phyloP scores from a whole-genome alignment of 768 basidiomycete species.

The Stropharia rugosoannulata region DNA sequence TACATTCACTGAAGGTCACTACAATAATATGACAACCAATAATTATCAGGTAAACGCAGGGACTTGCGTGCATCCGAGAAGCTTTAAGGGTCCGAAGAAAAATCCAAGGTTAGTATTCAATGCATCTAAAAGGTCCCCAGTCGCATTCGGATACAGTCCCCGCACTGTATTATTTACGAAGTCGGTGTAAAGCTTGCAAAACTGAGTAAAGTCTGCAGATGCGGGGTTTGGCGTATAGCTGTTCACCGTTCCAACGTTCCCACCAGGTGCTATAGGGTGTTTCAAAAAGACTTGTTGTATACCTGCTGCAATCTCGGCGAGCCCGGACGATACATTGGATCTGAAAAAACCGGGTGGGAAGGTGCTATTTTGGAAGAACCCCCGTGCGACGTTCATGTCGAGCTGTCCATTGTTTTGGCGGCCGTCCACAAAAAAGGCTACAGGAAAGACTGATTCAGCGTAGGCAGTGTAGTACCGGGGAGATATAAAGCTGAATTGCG shows the following conservation, averaged over 20 bases:
- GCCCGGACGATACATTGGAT: background rate
- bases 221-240: constrained; percentile 17
- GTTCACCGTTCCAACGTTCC: constrained; percentile 14
- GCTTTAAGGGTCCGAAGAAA: constrained; percentile 8
- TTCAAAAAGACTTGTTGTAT: constrained; percentile 6
- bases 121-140: constrained; percentile 13
- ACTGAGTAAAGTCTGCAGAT: constrained; percentile 15
- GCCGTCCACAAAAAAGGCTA: constrained; percentile 22
- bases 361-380: constrained; percentile 19
- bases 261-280: constrained; percentile 18
- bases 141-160: constrained; percentile 19
- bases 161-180: constrained; percentile 20
- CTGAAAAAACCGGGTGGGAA: constrained; percentile 19
- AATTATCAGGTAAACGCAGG: constrained; percentile 11
- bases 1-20: no score
- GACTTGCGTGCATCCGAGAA: constrained; percentile 12
- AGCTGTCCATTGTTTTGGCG: constrained; percentile 18
- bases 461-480: constrained; percentile 22
- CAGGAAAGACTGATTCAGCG: constrained; percentile 13
- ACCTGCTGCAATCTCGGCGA: constrained; percentile 3
- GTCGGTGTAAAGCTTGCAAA: constrained; percentile 19
- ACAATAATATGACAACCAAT: no score
- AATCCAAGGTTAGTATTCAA: constrained; percentile 15
- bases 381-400: constrained; percentile 16
- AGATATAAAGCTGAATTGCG: constrained; percentile 21